phyloP scores from a whole-genome alignment of 495 filamentous ascomycete species.

The Neurospora pannonica region DNA sequence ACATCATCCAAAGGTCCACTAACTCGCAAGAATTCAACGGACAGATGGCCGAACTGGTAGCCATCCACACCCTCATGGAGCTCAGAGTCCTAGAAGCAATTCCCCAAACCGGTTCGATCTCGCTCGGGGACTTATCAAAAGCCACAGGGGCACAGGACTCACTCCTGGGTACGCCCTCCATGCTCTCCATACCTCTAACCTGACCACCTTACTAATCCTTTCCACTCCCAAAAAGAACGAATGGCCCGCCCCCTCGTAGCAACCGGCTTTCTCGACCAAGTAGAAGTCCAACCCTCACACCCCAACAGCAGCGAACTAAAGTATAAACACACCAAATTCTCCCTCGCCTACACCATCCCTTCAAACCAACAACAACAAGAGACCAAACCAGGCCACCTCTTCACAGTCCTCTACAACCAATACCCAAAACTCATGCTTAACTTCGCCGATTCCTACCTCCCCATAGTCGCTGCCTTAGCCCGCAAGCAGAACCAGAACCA shows the following conservation, averaged over 20 bases:
- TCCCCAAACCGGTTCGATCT: slow-evolving; percentile 10
- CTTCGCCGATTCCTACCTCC: slow-evolving; percentile 13
- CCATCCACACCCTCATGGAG: slow-evolving; percentile 16
- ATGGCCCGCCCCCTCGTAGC: slow-evolving; percentile 14
- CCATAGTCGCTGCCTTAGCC: not conserved
- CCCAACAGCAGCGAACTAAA: not conserved
- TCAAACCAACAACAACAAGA: not conserved
- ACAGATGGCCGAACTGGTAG: slow-evolving; percentile 15
- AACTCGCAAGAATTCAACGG: not conserved
- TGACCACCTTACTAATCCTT: not conserved
- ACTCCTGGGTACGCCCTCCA: slow-evolving; percentile 8
- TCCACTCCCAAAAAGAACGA: slow-evolving; percentile 2
- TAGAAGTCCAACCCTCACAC: not conserved
- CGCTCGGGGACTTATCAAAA: slow-evolving; percentile 6
- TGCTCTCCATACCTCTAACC: not conserved
- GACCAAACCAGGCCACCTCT: slow-evolving; percentile 8
- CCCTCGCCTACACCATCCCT: slow-evolving; percentile 7
- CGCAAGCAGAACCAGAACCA: not conserved
- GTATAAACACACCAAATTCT: slow-evolving; percentile 14
- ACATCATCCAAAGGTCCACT: not conserved
- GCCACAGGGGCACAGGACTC: slow-evolving; percentile 12
- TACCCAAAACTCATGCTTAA: slow-evolving; percentile 12
- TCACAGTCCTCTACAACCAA: slow-evolving; percentile 13
- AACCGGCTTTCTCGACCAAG: slow-evolving; percentile 17
- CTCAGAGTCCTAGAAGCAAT: slow-evolving; percentile 12